Evolutionary conservation across 345 rosid species (phyloP), one percentile per base, ranked within the genome.

Genomic region (Erodium maritimum): DNA sequence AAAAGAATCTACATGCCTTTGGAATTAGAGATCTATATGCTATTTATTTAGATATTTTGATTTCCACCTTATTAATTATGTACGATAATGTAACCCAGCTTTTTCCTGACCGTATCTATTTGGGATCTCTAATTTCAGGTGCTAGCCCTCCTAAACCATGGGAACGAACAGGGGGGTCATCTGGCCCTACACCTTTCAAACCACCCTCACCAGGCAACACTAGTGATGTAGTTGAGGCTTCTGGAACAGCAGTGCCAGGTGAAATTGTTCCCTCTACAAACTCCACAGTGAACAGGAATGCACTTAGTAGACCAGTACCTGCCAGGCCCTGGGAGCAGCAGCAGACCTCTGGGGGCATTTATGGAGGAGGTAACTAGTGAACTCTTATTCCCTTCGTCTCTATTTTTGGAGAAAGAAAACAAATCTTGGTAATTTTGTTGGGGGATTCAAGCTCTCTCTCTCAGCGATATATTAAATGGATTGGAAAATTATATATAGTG

Each of bases 181-280:
- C 91, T 6, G 94, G 97, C 57, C 79, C 97, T 58, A 69, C 82
- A 2, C 99, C 99, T 45, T 93, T 93, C 57, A 93, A 82, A 67
- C 96, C 99, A 10, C 84, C 99, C 21, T 84, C 97, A 3, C 55
- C 79, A 50, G 91, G 96, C 21, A 90, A 76, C 82, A 93, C 97
- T 7, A 89, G 90, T 61, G 88, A 76, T 71, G 90, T 87, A 5
- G 97, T 93, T 21, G 97, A 93, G 74, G 90, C 93, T 65, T 87
- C 99, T 3, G 97, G 99, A 61, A 90, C 99, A 24, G 96, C 91
- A 3, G 81, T 59, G 59, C 97, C 96, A 0, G 97, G 99, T 50
- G 96, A 90, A 64, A 73, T 87, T 33, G 86, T 87, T 71, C 59
- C 94, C 0, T 42, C 82, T 46, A 58, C 54, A 14, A 75, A 71